Conservation (phyloP, 192 early-diverging fungal species). For the Entomortierella lignicola region DNA sequence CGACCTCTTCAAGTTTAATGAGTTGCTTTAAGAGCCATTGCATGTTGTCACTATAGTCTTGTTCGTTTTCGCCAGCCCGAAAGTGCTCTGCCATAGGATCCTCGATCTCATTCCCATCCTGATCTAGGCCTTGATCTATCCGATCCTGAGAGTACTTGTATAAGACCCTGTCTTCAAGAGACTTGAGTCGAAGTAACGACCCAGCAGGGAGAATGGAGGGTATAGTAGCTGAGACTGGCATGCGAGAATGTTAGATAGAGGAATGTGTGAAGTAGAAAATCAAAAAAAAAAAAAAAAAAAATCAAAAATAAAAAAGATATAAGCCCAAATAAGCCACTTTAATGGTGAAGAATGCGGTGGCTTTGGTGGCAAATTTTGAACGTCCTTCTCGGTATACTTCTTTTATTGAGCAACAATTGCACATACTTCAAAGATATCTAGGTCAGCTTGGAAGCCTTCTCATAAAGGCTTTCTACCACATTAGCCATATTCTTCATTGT, state of each 20-base stretch:
- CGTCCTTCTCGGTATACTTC: too few relatives aligned
- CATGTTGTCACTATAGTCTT: constrained; percentile 17
- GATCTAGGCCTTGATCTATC: constrained; percentile 49
- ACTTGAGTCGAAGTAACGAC: constrained; percentile 22
- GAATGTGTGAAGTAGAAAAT: background rate
- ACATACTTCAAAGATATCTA: background rate
- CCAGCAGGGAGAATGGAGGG: constrained; percentile 28
- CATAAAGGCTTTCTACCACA: constrained; percentile 95
- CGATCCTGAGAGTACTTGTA: constrained; percentile 54
- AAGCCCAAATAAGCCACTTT: too few relatives aligned
- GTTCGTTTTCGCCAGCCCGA: background rate
- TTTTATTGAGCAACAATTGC: too few relatives aligned
- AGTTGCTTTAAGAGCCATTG: constrained; percentile 43
- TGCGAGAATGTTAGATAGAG: too few relatives aligned
- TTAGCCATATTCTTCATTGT: constrained; percentile 97
- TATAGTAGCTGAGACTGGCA: constrained; percentile 10
- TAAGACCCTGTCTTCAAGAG: constrained; percentile 40
- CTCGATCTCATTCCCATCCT: constrained; percentile 49
- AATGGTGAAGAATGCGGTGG: too few relatives aligned
- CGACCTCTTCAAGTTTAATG: constrained; percentile 32
- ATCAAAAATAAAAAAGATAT: background rate
- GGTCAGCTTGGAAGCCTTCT: constrained; percentile 75
- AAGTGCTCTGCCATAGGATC: constrained; percentile 1
- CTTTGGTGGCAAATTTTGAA: too few relatives aligned
- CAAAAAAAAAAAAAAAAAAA: background rate